A percentile compares a stretch with the other conserved stretches of the same genome.
Conservation (phyloP, 73 alveolate genomes). For the Paramecium biaurelia region DNA sequence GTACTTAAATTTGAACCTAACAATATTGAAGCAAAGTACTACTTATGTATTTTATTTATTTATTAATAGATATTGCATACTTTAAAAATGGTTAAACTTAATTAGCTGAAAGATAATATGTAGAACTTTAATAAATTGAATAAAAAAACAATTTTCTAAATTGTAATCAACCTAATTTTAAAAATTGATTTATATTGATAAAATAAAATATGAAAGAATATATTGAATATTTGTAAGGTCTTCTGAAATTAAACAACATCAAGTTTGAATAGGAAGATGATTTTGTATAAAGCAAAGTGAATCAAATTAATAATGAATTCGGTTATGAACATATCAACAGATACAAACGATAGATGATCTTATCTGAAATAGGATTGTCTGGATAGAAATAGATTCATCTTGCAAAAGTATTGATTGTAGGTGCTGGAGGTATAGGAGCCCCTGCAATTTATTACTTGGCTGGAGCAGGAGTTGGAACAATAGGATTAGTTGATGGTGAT, state of each 20-base stretch:
- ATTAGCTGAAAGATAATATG: not conserved
- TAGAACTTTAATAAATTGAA: not conserved
- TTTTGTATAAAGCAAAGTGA: not conserved
- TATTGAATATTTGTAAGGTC: not conserved
- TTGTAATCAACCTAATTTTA: not conserved
- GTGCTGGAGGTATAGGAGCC: constrained; percentile 99
- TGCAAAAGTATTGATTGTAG: constrained; percentile 89
- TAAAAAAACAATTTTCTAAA: not conserved
- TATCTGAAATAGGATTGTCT: constrained; percentile 81
- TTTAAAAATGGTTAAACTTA: not conserved
- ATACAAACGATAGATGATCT: constrained; percentile 87
- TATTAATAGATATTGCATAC: not conserved
- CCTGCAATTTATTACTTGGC: constrained; percentile 92
- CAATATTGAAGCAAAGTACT: not conserved
- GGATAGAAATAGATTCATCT: constrained; percentile 84
- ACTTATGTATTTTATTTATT: not conserved
- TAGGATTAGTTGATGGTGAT: constrained; percentile 96
- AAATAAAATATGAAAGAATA: constrained; percentile 30
- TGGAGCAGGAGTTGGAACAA: constrained; percentile 98
- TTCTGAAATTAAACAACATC: not conserved
- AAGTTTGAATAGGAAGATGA: not conserved
- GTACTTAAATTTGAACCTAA: not conserved
- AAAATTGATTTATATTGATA: not conserved
- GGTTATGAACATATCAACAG: constrained; percentile 67
- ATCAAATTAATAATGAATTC: not conserved